These are phyloP conservation scores for Mucor circinelloides DNA, from an alignment of 371 early-diverging fungal species.

Conservation along the genomic window DNA sequence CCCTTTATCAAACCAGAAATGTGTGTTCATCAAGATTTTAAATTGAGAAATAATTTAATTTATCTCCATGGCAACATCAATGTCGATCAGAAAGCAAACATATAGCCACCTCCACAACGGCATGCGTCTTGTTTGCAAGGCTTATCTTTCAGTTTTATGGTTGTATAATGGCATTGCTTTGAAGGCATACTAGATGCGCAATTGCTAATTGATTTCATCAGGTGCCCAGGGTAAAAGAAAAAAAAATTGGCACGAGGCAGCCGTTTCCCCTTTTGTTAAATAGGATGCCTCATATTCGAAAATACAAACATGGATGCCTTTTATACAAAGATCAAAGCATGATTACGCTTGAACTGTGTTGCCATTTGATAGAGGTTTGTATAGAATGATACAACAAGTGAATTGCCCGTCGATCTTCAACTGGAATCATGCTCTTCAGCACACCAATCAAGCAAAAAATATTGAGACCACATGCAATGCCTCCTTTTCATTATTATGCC, in stretches of 20 bases:
- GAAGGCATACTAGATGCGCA: not conserved
- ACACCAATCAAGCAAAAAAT: not conserved
- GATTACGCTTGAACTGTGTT: not conserved
- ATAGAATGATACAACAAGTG: not conserved
- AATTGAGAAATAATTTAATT: not conserved
- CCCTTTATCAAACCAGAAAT: not conserved
- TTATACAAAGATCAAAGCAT: not conserved
- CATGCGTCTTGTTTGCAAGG: too few relatives aligned
- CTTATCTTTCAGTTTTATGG: too few relatives aligned
- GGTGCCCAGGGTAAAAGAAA: not conserved
- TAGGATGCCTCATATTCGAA: not conserved
- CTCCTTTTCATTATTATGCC: not conserved
- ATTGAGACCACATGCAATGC: not conserved
- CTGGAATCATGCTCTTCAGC: not conserved
- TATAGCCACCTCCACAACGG: too few relatives aligned
- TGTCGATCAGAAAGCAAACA: not conserved
- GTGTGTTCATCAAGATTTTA: not conserved
- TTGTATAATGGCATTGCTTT: too few relatives aligned
- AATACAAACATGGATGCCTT: not conserved
- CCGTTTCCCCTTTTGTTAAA: not conserved
- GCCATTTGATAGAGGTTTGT: not conserved
- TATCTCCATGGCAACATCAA: not conserved
- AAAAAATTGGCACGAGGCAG: not conserved
- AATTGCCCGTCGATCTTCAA: not conserved
- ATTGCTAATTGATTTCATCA: not conserved